Evolutionary conservation across 345 rosid genomes (phyloP).

Genomic region (Boechera retrofracta): DNA sequence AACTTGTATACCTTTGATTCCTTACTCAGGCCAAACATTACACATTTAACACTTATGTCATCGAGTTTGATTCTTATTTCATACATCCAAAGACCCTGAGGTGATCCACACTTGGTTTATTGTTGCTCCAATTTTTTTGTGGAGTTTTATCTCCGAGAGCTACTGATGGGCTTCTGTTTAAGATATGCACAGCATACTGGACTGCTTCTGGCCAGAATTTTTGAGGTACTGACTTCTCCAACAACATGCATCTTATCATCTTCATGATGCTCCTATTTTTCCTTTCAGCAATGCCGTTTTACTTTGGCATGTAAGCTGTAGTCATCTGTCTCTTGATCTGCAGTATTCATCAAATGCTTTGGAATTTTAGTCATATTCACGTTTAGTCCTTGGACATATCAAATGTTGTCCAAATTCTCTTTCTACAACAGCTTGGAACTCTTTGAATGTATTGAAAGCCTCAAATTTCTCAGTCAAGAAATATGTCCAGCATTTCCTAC

Average conservation of each 20-base stretch:
- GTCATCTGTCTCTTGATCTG: background rate
- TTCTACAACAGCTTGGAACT: background rate
- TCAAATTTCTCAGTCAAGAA: background rate
- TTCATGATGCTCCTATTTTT: background rate
- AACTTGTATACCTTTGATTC: background rate
- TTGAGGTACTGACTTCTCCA: no score
- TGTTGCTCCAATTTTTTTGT: no score
- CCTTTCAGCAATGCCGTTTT: background rate
- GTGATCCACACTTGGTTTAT: no score
- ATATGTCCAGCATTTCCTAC: background rate
- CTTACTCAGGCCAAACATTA: background rate
- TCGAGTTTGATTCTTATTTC: no score
- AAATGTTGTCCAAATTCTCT: background rate
- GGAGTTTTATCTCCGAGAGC: no score
- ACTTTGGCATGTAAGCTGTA: background rate
- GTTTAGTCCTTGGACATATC: background rate
- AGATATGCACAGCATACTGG: no score
- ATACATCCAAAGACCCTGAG: no score
- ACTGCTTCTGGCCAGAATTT: no score
- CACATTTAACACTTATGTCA: background rate
- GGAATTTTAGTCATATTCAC: background rate
- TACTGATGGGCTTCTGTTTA: no score
- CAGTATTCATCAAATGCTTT: background rate
- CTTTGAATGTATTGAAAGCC: background rate
- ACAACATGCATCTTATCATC: background rate